Evolutionary conservation across 345 rosid species (phyloP).

Genomic region (Arabidopsis arenosa): DNA sequence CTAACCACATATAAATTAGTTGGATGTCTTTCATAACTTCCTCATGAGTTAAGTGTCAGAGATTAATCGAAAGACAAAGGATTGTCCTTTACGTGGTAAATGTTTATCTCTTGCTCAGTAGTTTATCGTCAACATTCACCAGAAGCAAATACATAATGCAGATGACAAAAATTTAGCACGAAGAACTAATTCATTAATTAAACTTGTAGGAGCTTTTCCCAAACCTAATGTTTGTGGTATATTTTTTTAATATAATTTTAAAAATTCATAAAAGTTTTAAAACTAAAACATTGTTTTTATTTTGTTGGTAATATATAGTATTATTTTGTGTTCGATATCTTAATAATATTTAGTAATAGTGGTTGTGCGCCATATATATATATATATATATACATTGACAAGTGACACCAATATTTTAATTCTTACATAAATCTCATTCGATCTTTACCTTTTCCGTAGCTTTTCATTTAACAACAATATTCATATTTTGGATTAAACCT

Average conservation of each 20-base stretch:
- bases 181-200: neutral
- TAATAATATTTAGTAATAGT: conserved; percentile 12
- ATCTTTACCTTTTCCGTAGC: conserved; percentile 10
- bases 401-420: conserved; percentile 15
- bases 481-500: conserved; percentile 15
- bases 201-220: neutral
- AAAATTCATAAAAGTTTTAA: neutral
- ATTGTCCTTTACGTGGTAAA: neutral
- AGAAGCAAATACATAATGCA: neutral
- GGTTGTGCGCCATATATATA: neutral
- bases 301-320: neutral
- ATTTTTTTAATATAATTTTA: neutral
- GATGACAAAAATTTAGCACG: neutral
- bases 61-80: neutral
- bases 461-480: conserved; percentile 26
- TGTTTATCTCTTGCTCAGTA: too few relatives aligned
- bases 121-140: too few relatives aligned
- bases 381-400: neutral
- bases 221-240: neutral
- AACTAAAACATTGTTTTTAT: neutral
- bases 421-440: conserved; percentile 17
- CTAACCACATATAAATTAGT: neutral
- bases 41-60: neutral
- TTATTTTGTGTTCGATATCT: neutral
- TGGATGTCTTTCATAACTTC: neutral